These are phyloP conservation scores for Psophocarpus tetragonolobus DNA, from an alignment of 306 rosid species.

Conservation along the genomic window DNA sequence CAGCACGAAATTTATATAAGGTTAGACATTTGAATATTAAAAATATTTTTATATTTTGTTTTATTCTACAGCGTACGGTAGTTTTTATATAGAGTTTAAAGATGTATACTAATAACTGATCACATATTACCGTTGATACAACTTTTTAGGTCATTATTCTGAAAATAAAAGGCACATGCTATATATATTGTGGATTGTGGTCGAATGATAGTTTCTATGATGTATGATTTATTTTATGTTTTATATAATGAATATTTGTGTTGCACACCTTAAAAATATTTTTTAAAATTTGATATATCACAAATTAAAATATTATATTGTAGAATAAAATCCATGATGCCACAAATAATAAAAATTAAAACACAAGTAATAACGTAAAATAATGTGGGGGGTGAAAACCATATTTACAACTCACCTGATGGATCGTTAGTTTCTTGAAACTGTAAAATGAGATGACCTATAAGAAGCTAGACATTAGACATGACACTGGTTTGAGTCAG, in stretches of 20 bases:
- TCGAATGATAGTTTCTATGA: no score
- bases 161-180: no score
- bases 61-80: no score
- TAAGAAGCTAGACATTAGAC: constrained; percentile 16
- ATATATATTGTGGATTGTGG: no score
- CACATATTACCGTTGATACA: no score
- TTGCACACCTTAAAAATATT: background rate
- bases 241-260: no score
- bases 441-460: constrained; percentile 18
- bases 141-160: no score
- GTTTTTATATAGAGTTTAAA: no score
- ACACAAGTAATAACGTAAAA: background rate
- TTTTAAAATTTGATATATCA: background rate
- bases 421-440: constrained; percentile 6
- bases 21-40: background rate
- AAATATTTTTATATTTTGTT: no score
- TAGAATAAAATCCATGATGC: background rate
- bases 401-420: background rate
- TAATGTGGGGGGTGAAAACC: background rate
- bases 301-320: background rate
- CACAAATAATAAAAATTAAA: background rate
- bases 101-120: no score
- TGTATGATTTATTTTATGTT: no score
- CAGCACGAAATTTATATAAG: background rate
- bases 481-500: constrained; percentile 21